Conservation (phyloP, 1,139 yeast genomes). For the Ashbya aceris region DNA sequence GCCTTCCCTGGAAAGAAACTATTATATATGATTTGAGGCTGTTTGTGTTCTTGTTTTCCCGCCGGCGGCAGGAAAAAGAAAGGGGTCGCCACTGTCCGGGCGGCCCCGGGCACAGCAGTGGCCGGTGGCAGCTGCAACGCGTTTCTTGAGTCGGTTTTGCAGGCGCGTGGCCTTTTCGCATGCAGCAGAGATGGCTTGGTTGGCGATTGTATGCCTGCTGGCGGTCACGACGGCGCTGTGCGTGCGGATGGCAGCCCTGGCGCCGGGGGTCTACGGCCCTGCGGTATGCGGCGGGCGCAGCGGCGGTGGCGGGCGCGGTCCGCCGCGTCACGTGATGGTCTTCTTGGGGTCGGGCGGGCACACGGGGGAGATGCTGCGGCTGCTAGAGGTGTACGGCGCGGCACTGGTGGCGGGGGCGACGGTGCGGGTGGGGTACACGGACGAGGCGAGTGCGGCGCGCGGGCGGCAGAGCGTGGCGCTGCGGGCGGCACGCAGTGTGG, state of each 20-base stretch:
- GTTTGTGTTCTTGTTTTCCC: constrained; percentile 5
- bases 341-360: constrained; percentile 87
- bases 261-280: no score
- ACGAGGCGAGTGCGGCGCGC: constrained; percentile 21
- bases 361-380: constrained; percentile 85
- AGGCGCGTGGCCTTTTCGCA: no score
- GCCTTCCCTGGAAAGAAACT: constrained; percentile 2
- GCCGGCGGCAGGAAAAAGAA: constrained; percentile 1
- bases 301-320: no score
- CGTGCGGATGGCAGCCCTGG: no score
- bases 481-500: constrained; percentile 15
- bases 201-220: no score
- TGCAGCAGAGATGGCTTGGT: no score
- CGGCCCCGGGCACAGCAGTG: not conserved
- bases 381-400: constrained; percentile 38
- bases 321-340: constrained; percentile 31
- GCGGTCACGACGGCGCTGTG: no score
- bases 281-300: no score
- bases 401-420: constrained; percentile 20
- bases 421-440: constrained; percentile 28
- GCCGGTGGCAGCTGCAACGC: not conserved
- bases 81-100: not conserved
- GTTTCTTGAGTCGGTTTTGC: no score
- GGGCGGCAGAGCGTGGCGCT: constrained; percentile 34
- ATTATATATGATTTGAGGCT: constrained; percentile 3